phyloP scores from a whole-genome alignment of 495 filamentous ascomycete species.

The Glarea lozoyensis region DNA sequence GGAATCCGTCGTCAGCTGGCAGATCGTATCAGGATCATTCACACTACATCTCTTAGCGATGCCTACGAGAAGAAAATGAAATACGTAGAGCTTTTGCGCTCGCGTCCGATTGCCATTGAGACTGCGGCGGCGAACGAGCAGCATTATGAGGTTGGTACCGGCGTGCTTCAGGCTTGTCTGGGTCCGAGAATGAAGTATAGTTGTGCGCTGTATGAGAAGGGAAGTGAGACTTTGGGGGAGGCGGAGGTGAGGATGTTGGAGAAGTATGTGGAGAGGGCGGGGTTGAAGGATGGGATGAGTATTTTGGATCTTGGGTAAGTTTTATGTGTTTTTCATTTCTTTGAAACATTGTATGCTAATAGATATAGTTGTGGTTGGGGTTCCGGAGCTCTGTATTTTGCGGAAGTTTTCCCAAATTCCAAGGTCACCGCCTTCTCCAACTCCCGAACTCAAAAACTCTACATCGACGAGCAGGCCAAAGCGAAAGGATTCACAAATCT shows the following conservation, averaged over 20 bases:
- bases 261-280: conserved; percentile 45
- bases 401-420: conserved; percentile 47
- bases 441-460: conserved; percentile 51
- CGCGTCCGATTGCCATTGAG: conserved; percentile 54
- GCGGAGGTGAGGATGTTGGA: conserved; percentile 59
- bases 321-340: conserved; percentile 1
- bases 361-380: conserved; percentile 56
- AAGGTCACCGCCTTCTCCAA: conserved; percentile 56
- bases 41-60: conserved; percentile 32
- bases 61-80: conserved; percentile 45
- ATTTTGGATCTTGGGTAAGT: conserved; percentile 54
- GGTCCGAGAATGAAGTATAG: conserved; percentile 57
- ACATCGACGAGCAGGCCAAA: conserved; percentile 48
- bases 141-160: conserved; percentile 60
- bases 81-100: conserved; percentile 42
- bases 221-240: conserved; percentile 44
- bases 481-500: conserved; percentile 45
- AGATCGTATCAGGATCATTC: conserved; percentile 40
- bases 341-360: conserved; percentile 9
- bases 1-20: conserved; percentile 47
- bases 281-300: conserved; percentile 46
- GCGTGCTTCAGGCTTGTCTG: conserved; percentile 43
- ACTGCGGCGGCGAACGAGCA: conserved; percentile 51
- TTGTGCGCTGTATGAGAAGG: conserved; percentile 47
- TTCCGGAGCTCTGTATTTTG: conserved; percentile 51